Evolutionary conservation across 768 basidiomycete genomes (phyloP).

Genomic region (Botryobasidium botryosum): DNA sequence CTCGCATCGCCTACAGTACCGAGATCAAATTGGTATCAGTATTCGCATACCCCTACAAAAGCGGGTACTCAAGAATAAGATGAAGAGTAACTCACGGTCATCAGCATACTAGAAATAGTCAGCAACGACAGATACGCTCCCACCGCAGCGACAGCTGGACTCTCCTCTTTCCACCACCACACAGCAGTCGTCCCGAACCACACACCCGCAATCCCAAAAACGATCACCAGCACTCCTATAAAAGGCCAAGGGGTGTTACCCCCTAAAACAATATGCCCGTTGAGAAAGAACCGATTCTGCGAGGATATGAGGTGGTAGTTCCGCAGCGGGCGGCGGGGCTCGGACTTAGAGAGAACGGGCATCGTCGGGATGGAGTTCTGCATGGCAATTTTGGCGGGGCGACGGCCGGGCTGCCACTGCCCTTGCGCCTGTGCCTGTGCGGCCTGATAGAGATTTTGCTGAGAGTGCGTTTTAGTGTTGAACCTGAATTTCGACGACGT

Average conservation of each 20-base stretch:
- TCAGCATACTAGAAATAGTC: conserved; percentile 57
- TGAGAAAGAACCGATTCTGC: conserved; percentile 56
- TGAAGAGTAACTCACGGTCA: conserved; percentile 37
- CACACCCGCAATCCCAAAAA: conserved; percentile 50
- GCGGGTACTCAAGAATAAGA: conserved; percentile 16
- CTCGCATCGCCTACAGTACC: conserved; percentile 46
- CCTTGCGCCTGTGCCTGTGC: too few relatives aligned
- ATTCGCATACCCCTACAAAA: conserved; percentile 16
- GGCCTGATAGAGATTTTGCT: too few relatives aligned
- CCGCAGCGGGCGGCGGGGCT: conserved; percentile 24
- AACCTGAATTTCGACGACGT: too few relatives aligned
- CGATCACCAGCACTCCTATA: conserved; percentile 39
- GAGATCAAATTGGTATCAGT: conserved; percentile 1
- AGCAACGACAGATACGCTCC: conserved; percentile 44
- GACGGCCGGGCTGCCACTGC: too few relatives aligned
- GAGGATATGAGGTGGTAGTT: conserved; percentile 54
- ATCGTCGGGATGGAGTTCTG: too few relatives aligned
- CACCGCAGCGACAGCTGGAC: conserved; percentile 50
- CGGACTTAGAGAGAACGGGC: too few relatives aligned
- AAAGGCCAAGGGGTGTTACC: conserved; percentile 81
- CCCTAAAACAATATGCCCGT: conserved; percentile 61
- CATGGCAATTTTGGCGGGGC: too few relatives aligned
- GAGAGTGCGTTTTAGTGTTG: too few relatives aligned
- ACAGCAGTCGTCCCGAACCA: conserved; percentile 83
- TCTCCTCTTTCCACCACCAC: conserved; percentile 76